These are phyloP conservation scores for Lactarius sanguifluus DNA, from an alignment of 768 basidiomycete genomes.

Conservation along the genomic window DNA sequence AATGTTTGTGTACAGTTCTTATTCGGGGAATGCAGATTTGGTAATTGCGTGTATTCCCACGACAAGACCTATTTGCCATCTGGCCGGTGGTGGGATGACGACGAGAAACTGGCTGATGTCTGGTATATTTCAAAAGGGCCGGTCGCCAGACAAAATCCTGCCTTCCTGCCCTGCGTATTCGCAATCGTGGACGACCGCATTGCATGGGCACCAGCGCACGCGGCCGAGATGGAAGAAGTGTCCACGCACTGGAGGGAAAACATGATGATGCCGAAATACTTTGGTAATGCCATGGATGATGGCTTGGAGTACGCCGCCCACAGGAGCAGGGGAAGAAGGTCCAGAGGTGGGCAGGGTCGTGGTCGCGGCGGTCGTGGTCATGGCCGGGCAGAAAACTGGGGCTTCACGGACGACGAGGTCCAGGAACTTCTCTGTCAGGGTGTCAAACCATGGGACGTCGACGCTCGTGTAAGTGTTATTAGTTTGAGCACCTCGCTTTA, in stretches of 20 bases:
- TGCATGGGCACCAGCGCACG: conserved; percentile 3
- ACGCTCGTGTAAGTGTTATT: conserved; percentile 39
- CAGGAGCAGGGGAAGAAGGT: background rate
- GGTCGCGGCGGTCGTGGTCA: background rate
- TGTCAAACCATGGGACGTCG: conserved; percentile 48
- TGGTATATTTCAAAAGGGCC: background rate
- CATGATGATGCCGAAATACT: background rate
- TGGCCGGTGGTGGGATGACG: conserved; percentile 47
- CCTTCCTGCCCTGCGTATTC: conserved; percentile 3
- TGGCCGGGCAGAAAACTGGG: background rate
- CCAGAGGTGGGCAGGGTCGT: background rate
- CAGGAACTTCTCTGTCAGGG: conserved; percentile 41
- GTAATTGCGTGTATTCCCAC: conserved; percentile 50
- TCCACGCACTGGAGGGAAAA: background rate
- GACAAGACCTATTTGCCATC: conserved; percentile 44
- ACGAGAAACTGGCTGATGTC: background rate
- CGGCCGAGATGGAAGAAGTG: conserved; percentile 3
- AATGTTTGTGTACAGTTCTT: conserved; percentile 50
- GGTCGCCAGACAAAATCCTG: background rate
- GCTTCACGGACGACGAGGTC: background rate
- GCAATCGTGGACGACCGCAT: conserved; percentile 9
- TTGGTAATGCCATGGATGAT: background rate
- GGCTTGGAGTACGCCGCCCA: background rate
- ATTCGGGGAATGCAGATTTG: conserved; percentile 43
- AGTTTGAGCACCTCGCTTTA: background rate